Base-by-base conservation (phyloP, 192 early-diverging fungal genomes). In the Coemansia sp. region DNA sequence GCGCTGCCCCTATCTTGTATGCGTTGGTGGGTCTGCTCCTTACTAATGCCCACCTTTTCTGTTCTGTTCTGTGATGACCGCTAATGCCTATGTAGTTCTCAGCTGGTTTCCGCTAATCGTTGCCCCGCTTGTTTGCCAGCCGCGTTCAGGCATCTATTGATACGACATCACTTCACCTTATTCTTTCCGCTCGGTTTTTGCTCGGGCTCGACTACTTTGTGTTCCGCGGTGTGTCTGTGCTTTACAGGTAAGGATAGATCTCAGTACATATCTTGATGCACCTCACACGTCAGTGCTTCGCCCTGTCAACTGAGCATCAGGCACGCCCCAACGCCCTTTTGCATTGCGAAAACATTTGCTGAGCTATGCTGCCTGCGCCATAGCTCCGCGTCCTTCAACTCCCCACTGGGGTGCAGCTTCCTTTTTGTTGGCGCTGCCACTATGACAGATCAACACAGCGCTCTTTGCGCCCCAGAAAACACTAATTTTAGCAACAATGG, bases 401-500 rank as follows among this genome's bases (percentile, higher is more conserved):
- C 46, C 46, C 46, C 46, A 21, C 46, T 5, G 19, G 19, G 47
- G 47, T 8, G 44, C 23, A 11, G 11, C 7, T 6, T 37, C 26
- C 23, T 14, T 30, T 55, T 55, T 55, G 23, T 14, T 30, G 14
- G 52, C 52, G 9, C 52, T 5, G 52, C 52, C 28, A 55, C 26
- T 30, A 55, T 30, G 14, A 55, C 52, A 28, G 52, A 30, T 55
- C 52, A 55, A 55, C 52, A 55, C 52, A 55, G 52, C 52, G 21
- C 26, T 55, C 23, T 55, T 55, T 30, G 52, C 16, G 55, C 28
- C 47, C 19, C 47, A 49, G 47, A 21, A 13, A 32, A 58, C 28
- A 58, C 55, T 58, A 58, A 58, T 33, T 58, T 33, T 58, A 58
- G 55, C 55, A 58, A 33, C 55, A 58, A 58, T 58, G 55, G 55